Evolutionary conservation across 2,329 filamentous ascomycete species (phyloP).

Genomic region (Calonectria naviculata): DNA sequence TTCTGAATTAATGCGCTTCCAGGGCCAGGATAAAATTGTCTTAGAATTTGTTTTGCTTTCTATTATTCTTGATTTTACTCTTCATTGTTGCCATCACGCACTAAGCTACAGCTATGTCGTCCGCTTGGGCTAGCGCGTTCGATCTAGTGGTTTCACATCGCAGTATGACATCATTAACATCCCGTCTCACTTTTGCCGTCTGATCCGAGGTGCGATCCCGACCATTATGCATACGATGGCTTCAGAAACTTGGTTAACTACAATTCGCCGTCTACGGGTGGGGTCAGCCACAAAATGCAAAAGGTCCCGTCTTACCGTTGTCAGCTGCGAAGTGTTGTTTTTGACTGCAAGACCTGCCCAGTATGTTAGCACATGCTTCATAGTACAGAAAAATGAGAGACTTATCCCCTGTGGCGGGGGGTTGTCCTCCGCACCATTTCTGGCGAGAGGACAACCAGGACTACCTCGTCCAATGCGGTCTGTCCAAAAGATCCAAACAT

Average conservation of each 20-base stretch:
- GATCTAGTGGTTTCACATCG: background rate
- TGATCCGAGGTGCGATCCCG: conserved; percentile 11
- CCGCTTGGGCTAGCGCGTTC: background rate
- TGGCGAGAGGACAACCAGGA: conserved; percentile 62
- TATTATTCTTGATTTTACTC: background rate
- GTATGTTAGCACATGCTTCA: conserved; percentile 40
- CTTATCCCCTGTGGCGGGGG: conserved; percentile 63
- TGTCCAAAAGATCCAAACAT: conserved; percentile 36
- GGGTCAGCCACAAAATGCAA: background rate
- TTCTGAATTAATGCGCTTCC: background rate
- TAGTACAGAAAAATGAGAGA: conserved; percentile 37
- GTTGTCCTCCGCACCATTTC: conserved; percentile 62
- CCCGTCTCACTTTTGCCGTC: conserved; percentile 10
- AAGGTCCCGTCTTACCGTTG: background rate
- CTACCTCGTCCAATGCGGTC: conserved; percentile 47
- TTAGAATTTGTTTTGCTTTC: background rate
- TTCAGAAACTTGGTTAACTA: background rate
- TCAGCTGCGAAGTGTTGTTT: background rate
- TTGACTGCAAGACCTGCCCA: conserved; percentile 28
- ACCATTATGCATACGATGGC: background rate
- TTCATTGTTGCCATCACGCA: background rate
- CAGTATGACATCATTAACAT: conserved; percentile 13
- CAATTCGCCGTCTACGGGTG: background rate
- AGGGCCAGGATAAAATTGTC: background rate
- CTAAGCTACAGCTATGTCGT: background rate